These are phyloP conservation scores for Podila minutissima DNA, from an alignment of 192 early-diverging fungal genomes.

Conservation along the genomic window DNA sequence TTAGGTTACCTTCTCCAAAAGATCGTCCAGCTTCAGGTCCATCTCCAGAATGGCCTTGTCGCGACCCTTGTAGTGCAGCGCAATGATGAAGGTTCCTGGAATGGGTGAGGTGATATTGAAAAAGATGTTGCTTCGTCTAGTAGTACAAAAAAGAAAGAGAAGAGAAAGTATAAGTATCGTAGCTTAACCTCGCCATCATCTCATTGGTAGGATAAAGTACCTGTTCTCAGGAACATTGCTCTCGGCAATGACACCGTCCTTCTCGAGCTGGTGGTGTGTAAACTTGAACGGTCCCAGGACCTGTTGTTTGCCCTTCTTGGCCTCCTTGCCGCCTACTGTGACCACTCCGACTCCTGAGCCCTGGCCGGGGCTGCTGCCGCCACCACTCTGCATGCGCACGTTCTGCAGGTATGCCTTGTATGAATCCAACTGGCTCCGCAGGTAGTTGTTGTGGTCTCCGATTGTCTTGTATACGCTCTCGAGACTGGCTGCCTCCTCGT, in stretches of 20 bases:
- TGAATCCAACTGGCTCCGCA: conserved; percentile 87
- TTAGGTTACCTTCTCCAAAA: conserved; percentile 72
- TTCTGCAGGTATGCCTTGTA: conserved; percentile 97
- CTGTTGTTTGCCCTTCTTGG: conserved; percentile 58
- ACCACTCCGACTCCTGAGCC: conserved; percentile 69
- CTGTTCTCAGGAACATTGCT: conserved; percentile 92
- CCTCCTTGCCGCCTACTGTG: conserved; percentile 63
- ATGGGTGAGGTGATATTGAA: conserved; percentile 90
- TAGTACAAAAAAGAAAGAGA: neutral
- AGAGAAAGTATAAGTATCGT: neutral
- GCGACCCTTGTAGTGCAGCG: conserved; percentile 89
- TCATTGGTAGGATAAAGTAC: conserved; percentile 30
- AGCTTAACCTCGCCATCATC: no score
- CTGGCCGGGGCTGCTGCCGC: conserved; percentile 32
- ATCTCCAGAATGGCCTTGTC: conserved; percentile 95
- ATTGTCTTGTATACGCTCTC: conserved; percentile 93
- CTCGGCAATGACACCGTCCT: conserved; percentile 91
- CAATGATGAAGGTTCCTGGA: conserved; percentile 91
- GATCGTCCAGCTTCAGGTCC: conserved; percentile 91
- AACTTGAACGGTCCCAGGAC: conserved; percentile 85
- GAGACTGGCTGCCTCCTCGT: conserved; percentile 80
- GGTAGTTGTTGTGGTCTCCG: conserved; percentile 93
- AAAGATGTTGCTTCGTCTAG: conserved; percentile 82
- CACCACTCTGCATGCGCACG: conserved; percentile 84
- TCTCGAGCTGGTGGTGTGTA: conserved; percentile 84